phyloP scores from a whole-genome alignment of 768 basidiomycete species.

The Nevesoporus exiguus region DNA sequence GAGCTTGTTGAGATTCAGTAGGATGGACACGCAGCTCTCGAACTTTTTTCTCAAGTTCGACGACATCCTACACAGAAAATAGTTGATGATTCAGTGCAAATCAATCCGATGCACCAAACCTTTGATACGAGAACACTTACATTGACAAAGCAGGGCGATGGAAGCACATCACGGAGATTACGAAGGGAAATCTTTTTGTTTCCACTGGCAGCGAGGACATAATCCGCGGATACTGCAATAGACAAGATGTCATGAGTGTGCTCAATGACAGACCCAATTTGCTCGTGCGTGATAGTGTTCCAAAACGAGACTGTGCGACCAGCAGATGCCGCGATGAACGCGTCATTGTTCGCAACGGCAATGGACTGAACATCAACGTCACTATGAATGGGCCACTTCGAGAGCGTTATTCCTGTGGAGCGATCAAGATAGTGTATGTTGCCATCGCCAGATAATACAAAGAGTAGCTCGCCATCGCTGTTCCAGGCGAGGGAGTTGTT shows the following conservation, averaged over 20 bases:
- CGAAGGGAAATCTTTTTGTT: neutral
- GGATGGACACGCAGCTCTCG: too few relatives aligned
- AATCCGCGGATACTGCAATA: neutral
- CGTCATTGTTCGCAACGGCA: neutral
- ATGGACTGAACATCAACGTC: neutral
- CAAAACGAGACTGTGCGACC: neutral
- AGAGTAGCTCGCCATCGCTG: neutral
- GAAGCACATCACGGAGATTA: too few relatives aligned
- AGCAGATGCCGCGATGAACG: neutral
- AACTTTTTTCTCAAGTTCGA: too few relatives aligned
- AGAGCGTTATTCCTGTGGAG: neutral
- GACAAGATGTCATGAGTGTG: neutral
- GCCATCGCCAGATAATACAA: neutral
- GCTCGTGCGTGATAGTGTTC: too few relatives aligned
- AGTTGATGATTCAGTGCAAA: neutral
- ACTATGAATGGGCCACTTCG: neutral
- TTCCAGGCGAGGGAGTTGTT: constrained; percentile 1
- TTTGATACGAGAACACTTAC: neutral
- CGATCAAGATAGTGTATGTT: neutral
- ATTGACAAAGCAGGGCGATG: neutral
- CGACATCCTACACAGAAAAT: too few relatives aligned
- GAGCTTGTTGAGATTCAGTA: too few relatives aligned
- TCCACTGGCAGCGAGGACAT: neutral
- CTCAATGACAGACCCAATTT: too few relatives aligned
- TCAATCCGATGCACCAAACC: too few relatives aligned